Base-by-base conservation (phyloP, 768 basidiomycete species). In the Russula dissimulans region DNA sequence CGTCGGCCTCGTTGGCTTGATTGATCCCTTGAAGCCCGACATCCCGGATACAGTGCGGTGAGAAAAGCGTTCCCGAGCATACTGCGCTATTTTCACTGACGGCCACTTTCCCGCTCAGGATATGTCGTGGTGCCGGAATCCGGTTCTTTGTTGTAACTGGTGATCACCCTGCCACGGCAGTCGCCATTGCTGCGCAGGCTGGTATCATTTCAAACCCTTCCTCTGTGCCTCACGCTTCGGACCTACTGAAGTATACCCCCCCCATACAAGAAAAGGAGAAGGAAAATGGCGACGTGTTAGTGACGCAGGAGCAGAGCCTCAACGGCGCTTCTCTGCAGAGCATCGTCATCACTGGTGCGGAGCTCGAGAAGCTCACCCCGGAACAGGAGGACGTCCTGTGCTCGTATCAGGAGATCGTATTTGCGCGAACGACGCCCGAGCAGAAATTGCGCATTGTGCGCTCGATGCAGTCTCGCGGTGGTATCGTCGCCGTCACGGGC, bases 391-490 rank as follows among this genome's bases (percentile, higher is more conserved):
- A 69, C 12, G 26, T 59, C 38, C 64, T 73, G 39, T 73, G 72
- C 56, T 54, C 72, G 56, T 75, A 76, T 62, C 75, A 76, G 38
- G 77, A 79, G 58, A 70, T 85, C 52, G 83, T 86, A 3, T 84
- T 86, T 60, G 82, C 83, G 0, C 75, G 84, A 5, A 84, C 82
- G 1, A 80, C 78, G 0, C 84, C 84, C 0, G 80, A 84, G 66
- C 83, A 85, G 70, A 86, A 86, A 67, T 71, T 85, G 0, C 76
- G 78, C 49, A 86, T 86, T 62, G 84, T 87, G 32, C 79, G 81
- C 57, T 76, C 78, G 38, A 76, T 84, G 63, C 81, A 85, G 68
- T 70, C 69, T 9, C 71, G 77, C 3, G 79, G 76, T 3, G 77
- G 77, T 63, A 76, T 80, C 1, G 83, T 84, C 5, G 83, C 81